Base-by-base conservation (phyloP, 192 early-diverging fungal species). In the Podila epigama region DNA sequence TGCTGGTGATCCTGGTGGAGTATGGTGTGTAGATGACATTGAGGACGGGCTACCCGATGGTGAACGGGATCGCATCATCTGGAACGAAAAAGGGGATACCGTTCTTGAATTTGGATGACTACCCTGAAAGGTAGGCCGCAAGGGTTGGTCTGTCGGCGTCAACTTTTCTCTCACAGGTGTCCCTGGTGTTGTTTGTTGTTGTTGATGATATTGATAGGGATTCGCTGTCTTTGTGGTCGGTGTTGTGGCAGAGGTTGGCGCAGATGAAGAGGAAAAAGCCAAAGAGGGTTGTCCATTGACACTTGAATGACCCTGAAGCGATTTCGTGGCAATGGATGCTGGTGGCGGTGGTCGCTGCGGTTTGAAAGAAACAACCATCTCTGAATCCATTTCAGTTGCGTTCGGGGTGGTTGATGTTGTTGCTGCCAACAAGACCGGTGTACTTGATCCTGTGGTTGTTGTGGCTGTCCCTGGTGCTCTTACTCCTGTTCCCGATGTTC, bases 1-100 rank as follows among this genome's bases (percentile, higher is more conserved):
- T 13, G 42, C 37, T 18, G 73, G 73, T 7, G 73, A 77, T 40
- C 73, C 66, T 25, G 73, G 73, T n/a, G 73, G 73, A 35, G 66
- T 64, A 33, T 54, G 56, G 22, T 62, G 51, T 7, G 58, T 54
- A 11, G 73, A 77, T 9, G 61, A 64, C 1, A 61, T 63, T 1
- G 73, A 77, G 2, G 66, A 52, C 0, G 60, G 68, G 12, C 66
- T 64, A 0, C n/a, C 73, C 22, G 73, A 68, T 0, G 73, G 73
- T 33, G 73, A 77, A 0, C 53, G 73, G 5, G 73, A 63, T 36
- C 68, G 73, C 66, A 63, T 77, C 18, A 22, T 57, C 28, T 77
- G 72, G 20, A 77, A 77, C 10, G 73, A 60, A 44, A 63, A 68
- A 7, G 73, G 73, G 6, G 73, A 77, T 1, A 53, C 66, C 22